Conservation (phyloP, 192 early-diverging fungal genomes). For the Gaertneriomyces semiglobifer region DNA sequence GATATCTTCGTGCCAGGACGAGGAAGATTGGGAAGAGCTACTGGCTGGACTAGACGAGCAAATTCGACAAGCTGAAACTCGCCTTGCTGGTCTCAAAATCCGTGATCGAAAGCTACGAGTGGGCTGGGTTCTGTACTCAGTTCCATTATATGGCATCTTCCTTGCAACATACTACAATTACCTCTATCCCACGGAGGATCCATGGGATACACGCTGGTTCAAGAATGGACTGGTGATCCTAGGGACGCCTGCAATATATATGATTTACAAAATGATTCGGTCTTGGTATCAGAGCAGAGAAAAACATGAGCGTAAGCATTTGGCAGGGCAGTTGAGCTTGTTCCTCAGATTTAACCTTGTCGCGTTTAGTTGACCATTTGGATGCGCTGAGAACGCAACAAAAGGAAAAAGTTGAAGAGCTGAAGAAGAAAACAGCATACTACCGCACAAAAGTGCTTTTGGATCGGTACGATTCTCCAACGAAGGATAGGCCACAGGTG, state of each 20-base stretch:
- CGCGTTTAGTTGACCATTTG: constrained; percentile 15
- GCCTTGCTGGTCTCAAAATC: constrained; percentile 29
- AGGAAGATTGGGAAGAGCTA: constrained; percentile 58
- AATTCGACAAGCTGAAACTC: constrained; percentile 49
- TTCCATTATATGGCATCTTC: constrained; percentile 52
- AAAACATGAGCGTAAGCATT: constrained; percentile 25
- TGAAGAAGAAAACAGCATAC: constrained; percentile 93
- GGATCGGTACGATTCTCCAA: constrained; percentile 77
- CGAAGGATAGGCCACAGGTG: constrained; percentile 19
- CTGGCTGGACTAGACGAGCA: constrained; percentile 56
- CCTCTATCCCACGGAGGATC: constrained; percentile 35
- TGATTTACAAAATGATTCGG: constrained; percentile 31
- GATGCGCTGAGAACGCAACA: constrained; percentile 38
- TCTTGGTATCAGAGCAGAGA: constrained; percentile 40
- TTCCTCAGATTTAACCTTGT: neutral
- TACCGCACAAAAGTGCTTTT: constrained; percentile 84
- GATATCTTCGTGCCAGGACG: constrained; percentile 14
- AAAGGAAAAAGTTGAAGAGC: constrained; percentile 76
- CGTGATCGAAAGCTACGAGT: constrained; percentile 53
- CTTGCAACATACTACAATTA: constrained; percentile 51
- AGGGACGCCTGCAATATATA: constrained; percentile 40
- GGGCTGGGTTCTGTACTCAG: constrained; percentile 58
- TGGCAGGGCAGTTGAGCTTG: neutral
- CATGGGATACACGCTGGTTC: constrained; percentile 43
- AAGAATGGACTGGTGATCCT: constrained; percentile 44